Conservation (phyloP, 2,329 filamentous ascomycete genomes). For the Aspergillus latus region DNA sequence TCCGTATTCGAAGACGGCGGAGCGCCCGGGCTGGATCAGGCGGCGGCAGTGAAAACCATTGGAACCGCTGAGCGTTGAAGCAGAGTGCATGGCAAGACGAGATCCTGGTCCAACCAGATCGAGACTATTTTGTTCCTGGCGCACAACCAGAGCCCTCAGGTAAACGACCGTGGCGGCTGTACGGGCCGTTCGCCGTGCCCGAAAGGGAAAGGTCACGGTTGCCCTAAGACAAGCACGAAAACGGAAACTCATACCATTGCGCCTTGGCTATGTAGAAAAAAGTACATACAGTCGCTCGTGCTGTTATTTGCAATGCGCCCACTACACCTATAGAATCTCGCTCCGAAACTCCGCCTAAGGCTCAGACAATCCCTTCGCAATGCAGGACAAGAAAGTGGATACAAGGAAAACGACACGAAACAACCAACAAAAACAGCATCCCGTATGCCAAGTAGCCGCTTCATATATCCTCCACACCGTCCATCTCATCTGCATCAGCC, state of each 20-base stretch:
- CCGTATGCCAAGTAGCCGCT: background rate
- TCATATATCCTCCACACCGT: constrained; percentile 46
- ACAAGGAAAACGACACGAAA: constrained; percentile 8
- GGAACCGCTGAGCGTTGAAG: background rate
- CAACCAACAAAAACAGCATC: background rate
- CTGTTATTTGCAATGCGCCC: background rate
- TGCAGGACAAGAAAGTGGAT: background rate
- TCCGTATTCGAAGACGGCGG: constrained; percentile 2
- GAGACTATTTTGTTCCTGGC: constrained; percentile 8
- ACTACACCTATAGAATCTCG: background rate
- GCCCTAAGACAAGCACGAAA: background rate
- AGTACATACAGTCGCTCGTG: background rate
- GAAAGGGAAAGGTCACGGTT: constrained; percentile 7
- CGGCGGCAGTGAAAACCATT: constrained; percentile 12
- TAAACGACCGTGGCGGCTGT: constrained; percentile 15
- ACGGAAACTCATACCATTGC: background rate
- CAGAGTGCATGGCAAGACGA: background rate
- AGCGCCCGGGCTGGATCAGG: constrained; percentile 10
- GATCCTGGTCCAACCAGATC: constrained; percentile 11
- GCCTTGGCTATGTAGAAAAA: background rate
- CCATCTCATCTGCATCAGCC: constrained; percentile 47
- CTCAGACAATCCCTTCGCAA: background rate
- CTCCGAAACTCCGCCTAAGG: constrained; percentile 7
- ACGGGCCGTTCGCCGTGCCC: constrained; percentile 21
- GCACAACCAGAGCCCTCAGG: background rate